phyloP scores from a whole-genome alignment of 2,329 filamentous ascomycete species.

The Fusarium begoniae region DNA sequence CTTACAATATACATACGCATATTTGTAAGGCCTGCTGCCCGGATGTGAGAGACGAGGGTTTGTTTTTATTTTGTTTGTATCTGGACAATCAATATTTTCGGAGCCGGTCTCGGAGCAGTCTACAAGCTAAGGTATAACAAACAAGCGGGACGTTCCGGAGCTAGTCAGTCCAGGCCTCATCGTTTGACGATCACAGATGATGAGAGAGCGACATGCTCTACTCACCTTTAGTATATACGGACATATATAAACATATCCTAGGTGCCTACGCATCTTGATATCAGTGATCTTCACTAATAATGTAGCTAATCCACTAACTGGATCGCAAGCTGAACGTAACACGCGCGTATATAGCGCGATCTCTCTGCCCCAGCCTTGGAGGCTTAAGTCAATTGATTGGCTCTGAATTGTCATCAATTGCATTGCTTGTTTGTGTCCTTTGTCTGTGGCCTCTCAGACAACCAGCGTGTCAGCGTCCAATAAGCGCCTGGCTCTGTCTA shows the following conservation, averaged over 20 bases:
- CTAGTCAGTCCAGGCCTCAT: constrained; percentile 14
- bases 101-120: constrained; percentile 4
- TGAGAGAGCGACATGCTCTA: not conserved
- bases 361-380: not conserved
- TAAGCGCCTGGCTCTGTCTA: not conserved
- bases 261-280: not conserved
- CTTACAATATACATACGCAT: not conserved
- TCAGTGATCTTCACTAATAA: not conserved
- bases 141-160: constrained; percentile 39
- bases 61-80: not conserved
- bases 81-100: not conserved
- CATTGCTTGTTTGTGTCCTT: constrained; percentile 22
- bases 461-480: constrained; percentile 27
- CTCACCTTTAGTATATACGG: not conserved
- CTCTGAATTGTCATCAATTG: not conserved
- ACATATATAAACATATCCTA: not conserved
- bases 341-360: constrained; percentile 22
- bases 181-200: not conserved
- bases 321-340: not conserved
- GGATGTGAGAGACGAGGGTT: not conserved
- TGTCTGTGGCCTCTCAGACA: constrained; percentile 1
- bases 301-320: not conserved
- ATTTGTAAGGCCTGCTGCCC: not conserved
- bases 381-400: constrained; percentile 25
- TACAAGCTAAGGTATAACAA: constrained; percentile 2